A percentile compares a stretch with the other conserved stretches of the same genome.
Conservation (phyloP, 2,329 filamentous ascomycete species). For the Scopulariopsis brevicaulis region DNA sequence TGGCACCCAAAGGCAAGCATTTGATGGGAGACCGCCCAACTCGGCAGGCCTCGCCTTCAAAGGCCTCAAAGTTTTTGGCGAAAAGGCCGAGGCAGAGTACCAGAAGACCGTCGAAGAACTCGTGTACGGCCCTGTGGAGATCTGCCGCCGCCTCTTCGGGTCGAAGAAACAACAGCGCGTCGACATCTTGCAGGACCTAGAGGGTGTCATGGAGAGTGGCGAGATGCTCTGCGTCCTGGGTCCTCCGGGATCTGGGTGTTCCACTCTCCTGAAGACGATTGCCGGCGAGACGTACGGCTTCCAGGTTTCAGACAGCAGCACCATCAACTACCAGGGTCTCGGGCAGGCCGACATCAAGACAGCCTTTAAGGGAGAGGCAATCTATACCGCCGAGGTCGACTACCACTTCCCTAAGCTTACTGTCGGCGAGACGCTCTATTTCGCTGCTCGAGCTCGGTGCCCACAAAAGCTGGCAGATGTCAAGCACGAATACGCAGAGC, state of each 20-base stretch:
- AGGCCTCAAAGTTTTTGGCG: slow-evolving; percentile 29
- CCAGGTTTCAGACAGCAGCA: slow-evolving; percentile 41
- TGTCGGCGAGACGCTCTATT: slow-evolving; percentile 49
- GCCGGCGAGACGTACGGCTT: slow-evolving; percentile 54
- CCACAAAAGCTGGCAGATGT: slow-evolving; percentile 32
- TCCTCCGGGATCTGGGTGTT: slow-evolving; percentile 45
- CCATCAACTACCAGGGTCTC: slow-evolving; percentile 54
- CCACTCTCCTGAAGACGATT: slow-evolving; percentile 49
- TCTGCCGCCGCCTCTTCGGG: slow-evolving; percentile 15
- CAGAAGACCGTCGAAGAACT: slow-evolving; percentile 29
- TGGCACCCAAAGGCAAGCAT: slow-evolving; percentile 10
- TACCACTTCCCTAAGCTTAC: slow-evolving; percentile 48
- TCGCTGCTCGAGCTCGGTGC: slow-evolving; percentile 44
- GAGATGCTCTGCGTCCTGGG: slow-evolving; percentile 48
- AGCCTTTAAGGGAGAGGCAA: slow-evolving; percentile 44
- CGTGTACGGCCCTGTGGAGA: slow-evolving; percentile 12
- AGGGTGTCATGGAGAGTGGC: slow-evolving; percentile 39
- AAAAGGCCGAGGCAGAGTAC: slow-evolving; percentile 26
- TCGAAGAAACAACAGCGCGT: slow-evolving; percentile 15
- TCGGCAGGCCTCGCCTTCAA: slow-evolving; percentile 27
- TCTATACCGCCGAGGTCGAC: slow-evolving; percentile 56
- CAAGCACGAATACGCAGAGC: slow-evolving; percentile 27
- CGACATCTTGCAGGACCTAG: slow-evolving; percentile 37
- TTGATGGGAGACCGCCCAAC: slow-evolving; percentile 15
- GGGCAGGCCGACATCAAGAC: slow-evolving; percentile 45